Evolutionary conservation across 331 rosid genomes (phyloP), one percentile per base, ranked within the genome.

Genomic region (Cydonia oblonga): DNA sequence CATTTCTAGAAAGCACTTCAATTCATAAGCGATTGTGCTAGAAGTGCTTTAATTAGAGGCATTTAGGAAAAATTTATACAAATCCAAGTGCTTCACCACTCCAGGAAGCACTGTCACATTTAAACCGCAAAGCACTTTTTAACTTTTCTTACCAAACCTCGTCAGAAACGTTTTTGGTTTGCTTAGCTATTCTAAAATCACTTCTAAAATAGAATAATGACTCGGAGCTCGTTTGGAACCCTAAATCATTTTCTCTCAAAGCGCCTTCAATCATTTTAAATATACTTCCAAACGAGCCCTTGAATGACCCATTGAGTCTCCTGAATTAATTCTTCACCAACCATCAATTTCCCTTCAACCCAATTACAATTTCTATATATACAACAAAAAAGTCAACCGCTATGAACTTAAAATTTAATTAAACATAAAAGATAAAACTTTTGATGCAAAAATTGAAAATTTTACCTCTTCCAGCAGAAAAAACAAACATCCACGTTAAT

Each of bases 401-500:
- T 32, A 57, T 53, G 32, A 70, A 54, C 6, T 11, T 6, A n/a
- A 30, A 19, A 16, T 35, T 38, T 38, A 20, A 56, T 14, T 51
- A 16, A 57, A 62, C 28, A 7, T 33, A 19, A 20, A 70, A 26
- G 6, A 22, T 3, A 28, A 64, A 35, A 32, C 10, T 40, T 57
- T 29, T 32, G 40, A 35, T 64, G 62, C 49, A 40, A 18, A 74
- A 22, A 14, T 38, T 19, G 54, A 16, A 42, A 59, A 14, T 0
- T 0, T 59, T 75, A 95, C 99, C 97, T 85, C 99, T 84, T 59
- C 86, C 86, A 46, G 79, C 67, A 5, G 96, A 87, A 70, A 72
- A 77, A 26, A 72, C 70, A 69, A 88, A 18, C 51, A 87, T 52
- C 66, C 86, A 84, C 9, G 84, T 66, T 69, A 77, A 76, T 52